A percentile compares a stretch with the other conserved stretches of the same genome.
phyloP scores from a whole-genome alignment of 495 filamentous ascomycete species.

The Hyaloscypha bicolor region DNA sequence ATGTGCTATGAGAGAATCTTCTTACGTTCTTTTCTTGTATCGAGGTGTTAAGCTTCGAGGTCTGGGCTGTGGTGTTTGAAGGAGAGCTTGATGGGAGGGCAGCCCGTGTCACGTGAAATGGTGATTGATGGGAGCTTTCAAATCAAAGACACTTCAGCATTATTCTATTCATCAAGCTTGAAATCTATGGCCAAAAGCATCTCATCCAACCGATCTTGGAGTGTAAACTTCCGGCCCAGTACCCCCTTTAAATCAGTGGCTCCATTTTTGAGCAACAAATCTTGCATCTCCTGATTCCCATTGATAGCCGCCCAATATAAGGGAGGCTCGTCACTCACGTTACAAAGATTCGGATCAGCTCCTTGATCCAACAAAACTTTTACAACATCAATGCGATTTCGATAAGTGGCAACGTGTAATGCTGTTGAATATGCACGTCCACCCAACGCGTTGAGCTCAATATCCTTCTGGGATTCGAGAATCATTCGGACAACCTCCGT shows the following conservation, averaged over 20 bases:
- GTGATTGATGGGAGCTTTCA: too few relatives aligned
- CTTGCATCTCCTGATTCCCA: conserved; percentile 4
- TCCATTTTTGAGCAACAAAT: conserved; percentile 12
- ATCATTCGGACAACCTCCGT: conserved; percentile 20
- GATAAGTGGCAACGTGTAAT: conserved; percentile 21
- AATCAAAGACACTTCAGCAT: too few relatives aligned
- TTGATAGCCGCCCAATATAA: conserved; percentile 17
- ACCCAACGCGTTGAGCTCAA: conserved; percentile 20
- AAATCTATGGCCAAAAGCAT: not conserved
- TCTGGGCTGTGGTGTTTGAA: too few relatives aligned
- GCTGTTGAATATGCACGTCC: conserved; percentile 21
- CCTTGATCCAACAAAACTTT: conserved; percentile 51
- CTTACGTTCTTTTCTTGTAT: too few relatives aligned
- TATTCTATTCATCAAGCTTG: not conserved
- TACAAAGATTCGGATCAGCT: conserved; percentile 51
- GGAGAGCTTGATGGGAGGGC: too few relatives aligned
- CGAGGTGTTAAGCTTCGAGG: too few relatives aligned
- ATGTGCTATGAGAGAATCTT: too few relatives aligned
- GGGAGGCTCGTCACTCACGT: conserved; percentile 16
- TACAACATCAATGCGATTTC: conserved; percentile 46
- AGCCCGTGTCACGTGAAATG: too few relatives aligned
- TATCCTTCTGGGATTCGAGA: conserved; percentile 18
- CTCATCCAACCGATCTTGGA: conserved; percentile 1
- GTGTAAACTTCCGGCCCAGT: not conserved
- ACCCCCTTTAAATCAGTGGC: conserved; percentile 1